Base-by-base conservation (phyloP, 2,329 filamentous ascomycete genomes). In the Fusarium tupiense region DNA sequence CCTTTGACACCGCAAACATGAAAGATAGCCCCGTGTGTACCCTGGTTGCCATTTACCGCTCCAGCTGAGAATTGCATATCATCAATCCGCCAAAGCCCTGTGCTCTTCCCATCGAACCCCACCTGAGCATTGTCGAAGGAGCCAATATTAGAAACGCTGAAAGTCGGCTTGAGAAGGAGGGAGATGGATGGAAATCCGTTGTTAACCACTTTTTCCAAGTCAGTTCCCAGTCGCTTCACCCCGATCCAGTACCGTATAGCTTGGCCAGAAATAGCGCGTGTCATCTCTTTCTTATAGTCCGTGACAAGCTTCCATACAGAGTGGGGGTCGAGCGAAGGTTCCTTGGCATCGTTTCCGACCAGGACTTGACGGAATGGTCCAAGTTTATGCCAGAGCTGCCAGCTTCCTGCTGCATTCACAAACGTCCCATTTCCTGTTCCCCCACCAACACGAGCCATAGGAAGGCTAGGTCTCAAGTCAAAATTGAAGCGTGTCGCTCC, bases 31-130 rank as follows among this genome's bases (percentile, higher is more conserved):
- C 69, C 33, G 3, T 63, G 50, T 10, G 61, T 66, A 17, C 65
- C 64, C 19, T 71, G 59, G 5, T 56, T 72, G 0, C 65, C 72
- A 33, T 74, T 70, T 0, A 75, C 61, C 1, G 65, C 50, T 8
- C 65, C 46, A 20, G 72, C 65, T 8, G 73, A 75, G 38, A 75
- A 75, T 9, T 50, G 44, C 61, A 72, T 66, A 8, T 74, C 72
- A 11, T 73, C 69, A 14, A 75, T 68, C n/a, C 33, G 57, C 72
- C 73, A 75, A 16, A 29, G 50, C 7, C 58, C 38, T 10, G 8
- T 33, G 8, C 33, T 22, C 8, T 60, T 29, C 29, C 10, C 5
- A 2, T 5, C n/a, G 17, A 12, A 12, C 11, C 17, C 29, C 1
- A 19, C n/a, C 8, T 43, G n/a, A 1, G 7, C 22, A 7, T 46